phyloP scores from a whole-genome alignment of 2,329 filamentous ascomycete species.

The Claviceps sp. region DNA sequence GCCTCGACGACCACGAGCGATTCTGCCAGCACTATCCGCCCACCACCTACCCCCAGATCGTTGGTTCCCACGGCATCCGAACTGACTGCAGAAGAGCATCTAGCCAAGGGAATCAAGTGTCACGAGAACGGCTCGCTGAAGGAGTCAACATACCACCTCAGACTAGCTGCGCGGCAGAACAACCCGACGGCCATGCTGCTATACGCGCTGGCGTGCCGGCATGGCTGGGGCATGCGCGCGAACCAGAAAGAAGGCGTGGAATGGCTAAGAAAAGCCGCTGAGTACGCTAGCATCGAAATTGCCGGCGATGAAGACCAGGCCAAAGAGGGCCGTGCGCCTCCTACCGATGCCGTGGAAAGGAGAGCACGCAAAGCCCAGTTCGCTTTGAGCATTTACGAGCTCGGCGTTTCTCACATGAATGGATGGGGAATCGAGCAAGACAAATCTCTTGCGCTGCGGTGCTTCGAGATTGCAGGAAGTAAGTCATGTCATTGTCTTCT shows the following conservation, averaged over 20 bases:
- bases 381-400: slow-evolving; percentile 87
- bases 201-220: slow-evolving; percentile 86
- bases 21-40: slow-evolving; percentile 38
- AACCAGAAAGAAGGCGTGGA: slow-evolving; percentile 82
- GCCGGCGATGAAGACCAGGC: slow-evolving; percentile 62
- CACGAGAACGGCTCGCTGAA: slow-evolving; percentile 80
- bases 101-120: slow-evolving; percentile 77
- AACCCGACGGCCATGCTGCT: slow-evolving; percentile 91
- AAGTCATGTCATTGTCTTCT: slow-evolving; percentile 21
- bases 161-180: slow-evolving; percentile 73
- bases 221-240: slow-evolving; percentile 94
- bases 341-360: slow-evolving; percentile 51
- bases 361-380: slow-evolving; percentile 87
- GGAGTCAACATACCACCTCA: slow-evolving; percentile 91
- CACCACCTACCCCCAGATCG: slow-evolving; percentile 26
- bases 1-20: slow-evolving; percentile 38
- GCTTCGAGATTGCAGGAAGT: slow-evolving; percentile 91
- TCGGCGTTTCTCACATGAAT: slow-evolving; percentile 94
- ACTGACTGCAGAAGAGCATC: slow-evolving; percentile 74
- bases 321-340: slow-evolving; percentile 43
- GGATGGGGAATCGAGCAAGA: slow-evolving; percentile 96
- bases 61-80: slow-evolving; percentile 48
- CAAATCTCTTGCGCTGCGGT: slow-evolving; percentile 72
- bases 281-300: slow-evolving; percentile 69
- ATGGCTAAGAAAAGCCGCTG: slow-evolving; percentile 86